These are phyloP conservation scores for Penicillium corylophilum DNA, from an alignment of 2,329 filamentous ascomycete genomes.

Conservation along the genomic window DNA sequence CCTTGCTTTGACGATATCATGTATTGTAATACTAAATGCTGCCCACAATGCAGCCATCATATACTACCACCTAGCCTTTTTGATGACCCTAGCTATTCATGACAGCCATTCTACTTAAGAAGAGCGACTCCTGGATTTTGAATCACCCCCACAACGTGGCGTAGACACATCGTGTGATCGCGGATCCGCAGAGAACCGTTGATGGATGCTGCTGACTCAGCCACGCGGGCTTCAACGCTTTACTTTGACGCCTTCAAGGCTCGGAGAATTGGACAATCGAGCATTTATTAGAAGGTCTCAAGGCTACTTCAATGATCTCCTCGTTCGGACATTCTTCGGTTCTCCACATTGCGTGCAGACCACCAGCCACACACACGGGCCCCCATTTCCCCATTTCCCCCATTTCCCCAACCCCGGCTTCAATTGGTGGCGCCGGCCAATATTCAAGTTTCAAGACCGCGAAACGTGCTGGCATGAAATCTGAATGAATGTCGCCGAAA, in stretches of 20 bases:
- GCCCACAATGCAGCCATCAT: neutral
- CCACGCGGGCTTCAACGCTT: neutral
- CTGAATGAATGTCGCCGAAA: conserved; percentile 27
- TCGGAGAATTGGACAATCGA: neutral
- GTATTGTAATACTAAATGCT: neutral
- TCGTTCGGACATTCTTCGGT: neutral
- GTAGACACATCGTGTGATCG: neutral
- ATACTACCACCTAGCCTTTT: neutral
- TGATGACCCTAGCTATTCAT: neutral
- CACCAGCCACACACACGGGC: neutral
- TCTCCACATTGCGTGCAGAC: neutral
- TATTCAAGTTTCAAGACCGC: neutral
- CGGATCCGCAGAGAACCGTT: neutral
- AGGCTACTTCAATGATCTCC: neutral
- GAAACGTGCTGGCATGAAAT: conserved; percentile 8
- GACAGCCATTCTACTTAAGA: neutral
- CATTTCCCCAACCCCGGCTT: conserved; percentile 3
- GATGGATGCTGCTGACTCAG: neutral
- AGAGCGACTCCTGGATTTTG: neutral
- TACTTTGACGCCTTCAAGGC: neutral
- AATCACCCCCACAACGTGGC: neutral
- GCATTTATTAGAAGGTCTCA: neutral
- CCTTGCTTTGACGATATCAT: neutral
- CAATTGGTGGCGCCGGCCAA: conserved; percentile 1
- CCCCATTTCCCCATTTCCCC: conserved; percentile 3